A percentile compares a stretch with the other conserved stretches of the same genome.
Conservation (phyloP, 2,329 filamentous ascomycete species). For the Fusarium devonianum region DNA sequence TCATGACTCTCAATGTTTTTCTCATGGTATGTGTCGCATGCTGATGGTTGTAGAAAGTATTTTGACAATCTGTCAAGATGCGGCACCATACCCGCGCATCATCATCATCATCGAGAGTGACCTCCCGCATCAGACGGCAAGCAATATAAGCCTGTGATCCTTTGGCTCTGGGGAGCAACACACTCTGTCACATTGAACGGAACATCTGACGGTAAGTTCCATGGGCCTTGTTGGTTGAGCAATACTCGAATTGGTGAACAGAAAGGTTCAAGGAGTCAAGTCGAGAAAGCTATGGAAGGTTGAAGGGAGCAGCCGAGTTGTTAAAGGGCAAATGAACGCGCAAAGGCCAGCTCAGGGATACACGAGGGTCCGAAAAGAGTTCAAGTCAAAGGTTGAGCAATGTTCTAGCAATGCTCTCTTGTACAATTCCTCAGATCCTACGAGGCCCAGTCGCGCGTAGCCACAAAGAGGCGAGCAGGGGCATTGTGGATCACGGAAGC, state of each 20-base stretch:
- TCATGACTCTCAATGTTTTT: slow-evolving; percentile 17
- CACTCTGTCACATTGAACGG: slow-evolving; percentile 31
- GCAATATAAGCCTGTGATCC: slow-evolving; percentile 22
- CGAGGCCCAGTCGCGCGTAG: no score
- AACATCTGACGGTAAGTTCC: slow-evolving; percentile 22
- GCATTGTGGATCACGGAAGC: no score
- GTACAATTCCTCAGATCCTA: no score
- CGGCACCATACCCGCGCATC: slow-evolving; percentile 17
- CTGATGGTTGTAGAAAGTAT: background rate
- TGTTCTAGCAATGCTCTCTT: no score
- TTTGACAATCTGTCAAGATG: slow-evolving; percentile 1
- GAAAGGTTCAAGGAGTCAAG: slow-evolving; percentile 10
- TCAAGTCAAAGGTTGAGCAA: no score
- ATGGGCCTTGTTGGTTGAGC: background rate
- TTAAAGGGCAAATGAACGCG: slow-evolving; percentile 21
- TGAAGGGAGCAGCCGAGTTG: slow-evolving; percentile 14
- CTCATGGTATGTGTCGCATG: slow-evolving; percentile 2
- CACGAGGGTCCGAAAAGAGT: no score
- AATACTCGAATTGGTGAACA: background rate
- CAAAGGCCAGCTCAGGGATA: no score
- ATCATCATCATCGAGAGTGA: slow-evolving; percentile 16
- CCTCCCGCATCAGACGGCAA: slow-evolving; percentile 15
- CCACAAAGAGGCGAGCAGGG: no score
- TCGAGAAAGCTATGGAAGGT: slow-evolving; percentile 15
- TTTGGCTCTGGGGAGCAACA: slow-evolving; percentile 32